Percentiles rank a stretch among this genome's conserved stretches.
Evolutionary conservation across 1,139 yeast genomes (phyloP).

Genomic region (Suhomyces maxii): DNA sequence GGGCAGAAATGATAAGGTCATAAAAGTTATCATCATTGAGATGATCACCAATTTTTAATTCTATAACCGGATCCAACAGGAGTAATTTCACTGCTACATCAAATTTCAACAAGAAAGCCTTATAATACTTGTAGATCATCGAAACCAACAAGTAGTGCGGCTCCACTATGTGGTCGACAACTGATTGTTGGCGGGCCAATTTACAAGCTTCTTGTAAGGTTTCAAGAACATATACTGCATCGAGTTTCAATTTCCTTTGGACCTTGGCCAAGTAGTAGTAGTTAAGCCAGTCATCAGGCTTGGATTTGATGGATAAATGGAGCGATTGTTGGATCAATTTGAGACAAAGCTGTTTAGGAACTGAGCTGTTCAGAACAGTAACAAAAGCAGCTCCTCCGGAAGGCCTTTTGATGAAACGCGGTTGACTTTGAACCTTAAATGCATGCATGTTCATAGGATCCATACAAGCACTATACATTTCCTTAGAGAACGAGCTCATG

Average conservation of each 20-base stretch:
- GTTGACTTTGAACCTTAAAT: constrained; percentile 39
- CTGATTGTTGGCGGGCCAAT: constrained; percentile 38
- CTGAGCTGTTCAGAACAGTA: constrained; percentile 23
- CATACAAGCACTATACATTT: constrained; percentile 59
- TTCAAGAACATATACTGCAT: constrained; percentile 33
- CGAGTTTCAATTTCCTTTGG: constrained; percentile 46
- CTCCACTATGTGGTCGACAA: constrained; percentile 63
- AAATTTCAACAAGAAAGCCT: constrained; percentile 30
- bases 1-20: constrained; percentile 25
- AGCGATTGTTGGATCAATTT: constrained; percentile 41
- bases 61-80: constrained; percentile 31
- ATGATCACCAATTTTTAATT: constrained; percentile 1
- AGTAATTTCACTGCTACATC: constrained; percentile 41
- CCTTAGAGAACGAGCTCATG: constrained; percentile 60
- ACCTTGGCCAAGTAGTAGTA: constrained; percentile 62
- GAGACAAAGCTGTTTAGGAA: constrained; percentile 29
- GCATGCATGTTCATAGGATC: constrained; percentile 70
- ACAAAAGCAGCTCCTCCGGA: constrained; percentile 24
- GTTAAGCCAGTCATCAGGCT: constrained; percentile 60
- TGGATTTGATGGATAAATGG: constrained; percentile 43
- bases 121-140: constrained; percentile 56
- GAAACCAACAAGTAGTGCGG: constrained; percentile 72
- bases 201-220: constrained; percentile 42
- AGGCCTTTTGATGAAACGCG: constrained; percentile 32
- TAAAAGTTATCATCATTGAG: constrained; percentile 16